A percentile compares a stretch with the other conserved stretches of the same genome.
Conservation (phyloP, 176 grass and related monocot genomes). For the Oryza longistaminata region DNA sequence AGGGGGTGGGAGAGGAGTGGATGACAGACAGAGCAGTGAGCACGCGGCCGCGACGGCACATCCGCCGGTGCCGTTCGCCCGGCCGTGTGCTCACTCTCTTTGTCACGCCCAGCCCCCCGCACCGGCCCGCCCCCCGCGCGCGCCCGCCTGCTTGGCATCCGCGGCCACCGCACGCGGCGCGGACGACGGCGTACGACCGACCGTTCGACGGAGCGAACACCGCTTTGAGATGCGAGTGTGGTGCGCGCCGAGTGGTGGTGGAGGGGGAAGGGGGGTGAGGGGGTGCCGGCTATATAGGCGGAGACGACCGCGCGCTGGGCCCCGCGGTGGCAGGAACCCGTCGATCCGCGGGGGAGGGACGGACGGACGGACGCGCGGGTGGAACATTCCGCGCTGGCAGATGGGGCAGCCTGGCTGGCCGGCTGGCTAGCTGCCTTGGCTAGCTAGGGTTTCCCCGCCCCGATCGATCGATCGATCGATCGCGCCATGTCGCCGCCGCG, state of each 20-base stretch:
- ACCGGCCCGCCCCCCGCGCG: not conserved
- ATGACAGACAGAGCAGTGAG: conserved; percentile 70
- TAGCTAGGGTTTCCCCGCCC: conserved; percentile 31
- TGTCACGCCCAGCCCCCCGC: conserved; percentile 45
- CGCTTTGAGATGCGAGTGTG: not conserved
- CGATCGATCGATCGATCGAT: not conserved
- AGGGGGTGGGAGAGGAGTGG: not conserved
- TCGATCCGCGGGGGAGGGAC: not conserved
- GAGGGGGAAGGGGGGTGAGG: too few relatives aligned
- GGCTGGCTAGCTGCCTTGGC: too few relatives aligned
- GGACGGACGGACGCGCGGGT: too few relatives aligned
- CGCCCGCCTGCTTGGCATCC: too few relatives aligned
- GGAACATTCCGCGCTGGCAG: conserved; percentile 30
- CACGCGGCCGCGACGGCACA: conserved; percentile 69
- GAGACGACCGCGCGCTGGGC: not conserved
- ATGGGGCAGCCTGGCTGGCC: not conserved
- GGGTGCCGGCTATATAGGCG: conserved; percentile 45
- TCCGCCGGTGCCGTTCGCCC: conserved; percentile 52
- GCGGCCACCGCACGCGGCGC: conserved; percentile 30
- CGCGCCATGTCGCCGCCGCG: too few relatives aligned
- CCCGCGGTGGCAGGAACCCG: conserved; percentile 10
- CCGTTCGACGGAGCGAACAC: not conserved
- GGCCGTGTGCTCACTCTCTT: conserved; percentile 82
- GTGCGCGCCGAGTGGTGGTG: not conserved
- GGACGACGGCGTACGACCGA: too few relatives aligned